These are phyloP conservation scores for Aspergillus carbonarius DNA, from an alignment of 2,329 filamentous ascomycete species.

Conservation along the genomic window DNA sequence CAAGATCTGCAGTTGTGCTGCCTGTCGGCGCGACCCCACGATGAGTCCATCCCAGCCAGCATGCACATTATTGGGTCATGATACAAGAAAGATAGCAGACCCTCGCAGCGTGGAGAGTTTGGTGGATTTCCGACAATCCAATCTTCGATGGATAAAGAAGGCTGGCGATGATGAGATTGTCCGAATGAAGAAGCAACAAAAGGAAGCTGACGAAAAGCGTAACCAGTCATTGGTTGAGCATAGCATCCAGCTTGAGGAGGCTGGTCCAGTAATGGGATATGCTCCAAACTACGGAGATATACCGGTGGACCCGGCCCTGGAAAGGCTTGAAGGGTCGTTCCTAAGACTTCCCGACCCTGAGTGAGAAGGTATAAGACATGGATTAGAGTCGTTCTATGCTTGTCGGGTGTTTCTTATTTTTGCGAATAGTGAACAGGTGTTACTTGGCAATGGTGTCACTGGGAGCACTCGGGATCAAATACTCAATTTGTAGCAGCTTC, in stretches of 20 bases:
- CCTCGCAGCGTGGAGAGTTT: slow-evolving; percentile 85
- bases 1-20: slow-evolving; percentile 81
- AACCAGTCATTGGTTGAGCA: slow-evolving; percentile 48
- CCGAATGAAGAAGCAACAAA: slow-evolving; percentile 49
- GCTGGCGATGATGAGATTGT: slow-evolving; percentile 51
- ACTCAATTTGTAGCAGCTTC: background rate
- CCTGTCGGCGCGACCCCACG: slow-evolving; percentile 68
- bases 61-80: slow-evolving; percentile 83
- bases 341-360: slow-evolving; percentile 11
- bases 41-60: slow-evolving; percentile 81
- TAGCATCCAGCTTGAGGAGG: slow-evolving; percentile 38
- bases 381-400: background rate
- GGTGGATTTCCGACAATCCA: slow-evolving; percentile 87
- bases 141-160: slow-evolving; percentile 76
- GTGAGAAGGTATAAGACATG: background rate
- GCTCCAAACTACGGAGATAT: slow-evolving; percentile 29
- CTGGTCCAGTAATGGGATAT: slow-evolving; percentile 9
- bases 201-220: slow-evolving; percentile 56
- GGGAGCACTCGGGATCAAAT: background rate
- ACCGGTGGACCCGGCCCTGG: slow-evolving; percentile 46
- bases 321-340: slow-evolving; percentile 20
- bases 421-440: background rate
- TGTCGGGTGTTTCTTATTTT: background rate
- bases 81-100: slow-evolving; percentile 87
- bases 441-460: background rate